A percentile compares a stretch with the other conserved stretches of the same genome.
Conservation (phyloP, 495 filamentous ascomycete species). For the Penicillium ochrochloron region DNA sequence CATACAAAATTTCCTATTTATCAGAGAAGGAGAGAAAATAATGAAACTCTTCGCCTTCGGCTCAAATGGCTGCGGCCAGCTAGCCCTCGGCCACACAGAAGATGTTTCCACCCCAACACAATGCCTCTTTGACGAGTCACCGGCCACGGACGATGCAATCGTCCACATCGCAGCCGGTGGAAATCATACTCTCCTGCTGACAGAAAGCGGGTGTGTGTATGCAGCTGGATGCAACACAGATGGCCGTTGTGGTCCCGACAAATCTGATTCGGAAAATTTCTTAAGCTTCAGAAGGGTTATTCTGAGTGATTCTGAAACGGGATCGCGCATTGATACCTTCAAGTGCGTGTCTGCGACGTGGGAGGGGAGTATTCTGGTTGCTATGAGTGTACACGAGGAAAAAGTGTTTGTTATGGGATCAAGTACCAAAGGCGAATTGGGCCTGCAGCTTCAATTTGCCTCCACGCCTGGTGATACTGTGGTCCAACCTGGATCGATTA, state of each 20-base stretch:
- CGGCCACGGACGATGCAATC: conserved; percentile 27
- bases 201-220: conserved; percentile 59
- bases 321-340: conserved; percentile 29
- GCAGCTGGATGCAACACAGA: conserved; percentile 63
- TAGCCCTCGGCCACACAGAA: conserved; percentile 75
- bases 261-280: conserved; percentile 8
- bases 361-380: conserved; percentile 68
- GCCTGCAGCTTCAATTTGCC: conserved; percentile 50
- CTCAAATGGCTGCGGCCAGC: conserved; percentile 87
- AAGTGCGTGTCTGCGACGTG: conserved; percentile 68
- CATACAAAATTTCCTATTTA: neutral
- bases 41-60: conserved; percentile 79
- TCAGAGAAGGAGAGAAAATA: neutral
- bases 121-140: conserved; percentile 53
- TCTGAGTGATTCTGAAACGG: conserved; percentile 20
- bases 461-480: conserved; percentile 13
- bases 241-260: conserved; percentile 45
- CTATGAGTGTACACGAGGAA: conserved; percentile 22
- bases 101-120: conserved; percentile 71
- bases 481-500: conserved; percentile 20
- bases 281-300: conserved; percentile 35
- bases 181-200: conserved; percentile 82
- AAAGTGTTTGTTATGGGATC: conserved; percentile 66
- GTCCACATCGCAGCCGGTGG: conserved; percentile 70
- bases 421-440: conserved; percentile 73